Evolutionary conservation across 495 filamentous ascomycete species (phyloP), one percentile per base, ranked within the genome.

Genomic region (Neurospora discreta): DNA sequence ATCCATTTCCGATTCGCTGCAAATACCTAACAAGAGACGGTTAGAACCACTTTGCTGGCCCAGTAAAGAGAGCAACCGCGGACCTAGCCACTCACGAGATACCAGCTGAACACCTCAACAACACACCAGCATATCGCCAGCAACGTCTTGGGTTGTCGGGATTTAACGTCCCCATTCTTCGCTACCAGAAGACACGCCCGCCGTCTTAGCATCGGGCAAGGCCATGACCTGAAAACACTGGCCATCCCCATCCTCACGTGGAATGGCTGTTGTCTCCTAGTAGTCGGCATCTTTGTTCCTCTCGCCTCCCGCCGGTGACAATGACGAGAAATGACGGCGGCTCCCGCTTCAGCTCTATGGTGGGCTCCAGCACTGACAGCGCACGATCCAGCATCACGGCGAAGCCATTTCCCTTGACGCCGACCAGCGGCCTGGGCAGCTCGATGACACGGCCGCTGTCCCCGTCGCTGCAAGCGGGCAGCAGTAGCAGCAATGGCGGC

Each of bases 281-380:
- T 72, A 73, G 73, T 43, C 68, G 60, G 74, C 38, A 68, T 58
- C 74, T 74, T 76, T 76, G 74, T 76, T 74, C 72, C 72, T 69
- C 71, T 73, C 72, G 74, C 69, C 74, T 71, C 68, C 71, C 71
- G 36, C 69, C 72, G 78, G 80, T 80, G 83, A 87, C 80, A 78
- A 89, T 90, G 88, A 86, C 87, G 77, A 84, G 85, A 78, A 83
- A 87, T 80, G 86, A 89, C 77, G 83, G 83, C 70, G 78, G 74
- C 69, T 81, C 77, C 74, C 85, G 88, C 77, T 85, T 88, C 84
- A 89, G 86, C 82, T 89, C 89, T 75, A 84, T 83, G 78, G 87
- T 87, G 81, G 88, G 87, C 85, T 86, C 88, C 65, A 85, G 85
- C 80, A 85, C 84, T 72, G 85, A 87, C 77, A 89, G 86, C 79